Percentiles rank a stretch among this genome's conserved stretches.
These are phyloP conservation scores for Phycomyces nitens DNA, from an alignment of 192 early-diverging fungal species.

Conservation along the genomic window DNA sequence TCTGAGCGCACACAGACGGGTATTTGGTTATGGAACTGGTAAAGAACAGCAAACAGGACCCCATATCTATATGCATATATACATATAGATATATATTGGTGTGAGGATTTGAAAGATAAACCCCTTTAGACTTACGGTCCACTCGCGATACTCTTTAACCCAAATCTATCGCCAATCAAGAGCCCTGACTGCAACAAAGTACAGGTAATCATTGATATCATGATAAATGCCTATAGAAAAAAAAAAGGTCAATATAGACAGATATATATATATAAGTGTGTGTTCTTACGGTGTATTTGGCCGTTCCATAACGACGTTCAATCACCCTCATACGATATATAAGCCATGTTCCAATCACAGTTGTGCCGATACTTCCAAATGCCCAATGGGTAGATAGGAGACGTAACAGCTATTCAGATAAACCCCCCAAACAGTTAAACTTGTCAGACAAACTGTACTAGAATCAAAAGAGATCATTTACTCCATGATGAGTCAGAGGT, in stretches of 20 bases:
- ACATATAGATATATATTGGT: background rate
- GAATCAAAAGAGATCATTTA: too few relatives aligned
- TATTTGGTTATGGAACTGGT: constrained; percentile 48
- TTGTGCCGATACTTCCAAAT: constrained; percentile 46
- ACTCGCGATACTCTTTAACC: constrained; percentile 39
- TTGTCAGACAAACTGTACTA: too few relatives aligned
- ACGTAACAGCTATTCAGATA: constrained; percentile 48
- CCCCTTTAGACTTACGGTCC: constrained; percentile 45
- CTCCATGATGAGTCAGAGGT: constrained; percentile 46
- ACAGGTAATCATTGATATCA: constrained; percentile 44
- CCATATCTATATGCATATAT: constrained; percentile 33
- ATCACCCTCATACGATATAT: constrained; percentile 55
- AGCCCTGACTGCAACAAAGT: constrained; percentile 50
- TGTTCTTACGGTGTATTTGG: constrained; percentile 53
- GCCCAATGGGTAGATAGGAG: constrained; percentile 47
- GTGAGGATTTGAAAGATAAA: background rate
- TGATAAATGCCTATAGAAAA: constrained; percentile 43
- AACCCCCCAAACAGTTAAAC: background rate
- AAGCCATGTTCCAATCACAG: constrained; percentile 50
- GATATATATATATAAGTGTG: background rate
- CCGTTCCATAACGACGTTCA: constrained; percentile 56
- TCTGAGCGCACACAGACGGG: constrained; percentile 43
- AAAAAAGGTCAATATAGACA: too few relatives aligned
- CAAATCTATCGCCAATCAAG: constrained; percentile 34
- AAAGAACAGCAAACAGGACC: constrained; percentile 49